Evolutionary conservation across 768 basidiomycete species (phyloP).

Genomic region (Tylopilus rubrobrunneus): DNA sequence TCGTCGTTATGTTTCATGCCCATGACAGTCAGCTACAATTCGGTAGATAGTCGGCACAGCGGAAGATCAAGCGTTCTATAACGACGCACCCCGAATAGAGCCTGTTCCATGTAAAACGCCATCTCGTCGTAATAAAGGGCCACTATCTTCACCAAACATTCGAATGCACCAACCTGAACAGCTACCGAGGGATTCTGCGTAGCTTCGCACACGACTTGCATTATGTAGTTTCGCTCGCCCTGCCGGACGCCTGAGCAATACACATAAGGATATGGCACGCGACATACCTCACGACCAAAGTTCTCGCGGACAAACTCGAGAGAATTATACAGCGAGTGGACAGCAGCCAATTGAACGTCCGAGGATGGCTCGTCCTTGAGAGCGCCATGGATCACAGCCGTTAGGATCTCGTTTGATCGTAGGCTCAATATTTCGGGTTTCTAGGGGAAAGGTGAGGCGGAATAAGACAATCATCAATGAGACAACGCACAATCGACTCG

Average conservation of each 20-base stretch:
- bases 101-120: constrained; percentile 99
- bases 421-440: constrained; percentile 88
- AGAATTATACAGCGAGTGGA: constrained; percentile 90
- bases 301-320: constrained; percentile 97
- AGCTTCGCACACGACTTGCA: constrained; percentile 99
- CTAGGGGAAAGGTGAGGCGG: constrained; percentile 37
- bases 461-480: constrained; percentile 2
- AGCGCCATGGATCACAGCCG: constrained; percentile 97
- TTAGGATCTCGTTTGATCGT: constrained; percentile 95
- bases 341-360: constrained; percentile 91
- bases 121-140: constrained; percentile 98
- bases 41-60: constrained; percentile 10
- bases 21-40: constrained; percentile 80
- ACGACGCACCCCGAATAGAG: constrained; percentile 84
- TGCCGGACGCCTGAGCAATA: constrained; percentile 30
- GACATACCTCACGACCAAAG: constrained; percentile 89
- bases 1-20: constrained; percentile 96
- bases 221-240: constrained; percentile 99
- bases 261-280: background rate
- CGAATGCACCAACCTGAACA: constrained; percentile 96
- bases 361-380: constrained; percentile 89
- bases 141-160: constrained; percentile 96
- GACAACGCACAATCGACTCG: constrained; percentile 81
- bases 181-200: constrained; percentile 77
- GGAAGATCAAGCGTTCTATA: constrained; percentile 2